Base-by-base conservation (phyloP, 441 rosid genomes). In the Rhodomyrtus psidioides region DNA sequence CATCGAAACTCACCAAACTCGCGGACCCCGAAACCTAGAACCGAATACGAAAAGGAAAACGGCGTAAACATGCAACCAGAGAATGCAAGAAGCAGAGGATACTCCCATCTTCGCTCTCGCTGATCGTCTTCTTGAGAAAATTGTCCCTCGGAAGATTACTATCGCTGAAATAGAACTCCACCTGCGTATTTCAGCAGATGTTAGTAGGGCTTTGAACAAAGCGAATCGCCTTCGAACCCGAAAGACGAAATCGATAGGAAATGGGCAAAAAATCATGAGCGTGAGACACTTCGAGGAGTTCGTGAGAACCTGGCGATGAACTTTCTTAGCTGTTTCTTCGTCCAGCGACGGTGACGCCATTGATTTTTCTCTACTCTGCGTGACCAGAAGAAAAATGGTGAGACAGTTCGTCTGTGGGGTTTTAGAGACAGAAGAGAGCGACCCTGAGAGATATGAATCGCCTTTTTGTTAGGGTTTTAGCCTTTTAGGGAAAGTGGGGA, bases 91-190 rank as follows among this genome's bases (percentile, higher is more conserved):
- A 15, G 21, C 24, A 6, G 85, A 91, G 94, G 94, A 94, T 95
- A 95, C 99, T 51, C 85, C 94, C 96, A 92, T 95, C 98, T 81
- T 93, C 94, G 59, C 93, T 93, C 82, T 93, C 92, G 28, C 83
- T 86, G 46, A 96, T 93, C 19, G 91, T 89, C 85, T 90, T 92
- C 89, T 88, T 93, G 84, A 96, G 91, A 82, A 96, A 96, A 21
- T 86, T 90, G 65, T 96, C 99, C 70, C 95, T 92, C 0, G 98
- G 98, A 19, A 95, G 92, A 87, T 96, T 95, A 90, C 98, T 96
- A 75, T 95, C 98, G 82, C 99, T 92, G 92, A 95, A 96, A 89
- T 96, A 96, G 87, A 94, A 96, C 91, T 95, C 98, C 16, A 96
- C 98, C 98, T 96, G 92, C 42, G 88, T 9, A 12, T 85, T 44